Conservation (phyloP, 1,139 yeast genomes). For the Blastobotrys raffinosifermentans region DNA sequence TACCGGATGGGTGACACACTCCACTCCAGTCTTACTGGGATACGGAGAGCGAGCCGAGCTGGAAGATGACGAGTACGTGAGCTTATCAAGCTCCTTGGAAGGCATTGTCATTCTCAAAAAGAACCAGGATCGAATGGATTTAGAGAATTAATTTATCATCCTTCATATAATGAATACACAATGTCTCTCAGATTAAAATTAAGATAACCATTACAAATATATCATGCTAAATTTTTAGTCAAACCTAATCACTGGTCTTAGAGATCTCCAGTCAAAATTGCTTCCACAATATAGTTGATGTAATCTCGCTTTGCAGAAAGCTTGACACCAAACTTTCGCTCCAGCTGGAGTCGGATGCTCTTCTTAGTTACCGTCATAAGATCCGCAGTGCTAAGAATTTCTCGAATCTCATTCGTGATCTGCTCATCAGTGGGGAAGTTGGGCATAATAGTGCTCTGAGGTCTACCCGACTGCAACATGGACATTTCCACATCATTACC, state of each 20-base stretch:
- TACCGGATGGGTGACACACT: slow-evolving; percentile 99
- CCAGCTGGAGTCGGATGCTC: slow-evolving; percentile 33
- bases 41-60: slow-evolving; percentile 96
- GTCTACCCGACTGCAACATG: slow-evolving; percentile 15
- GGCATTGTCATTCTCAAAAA: slow-evolving; percentile 90
- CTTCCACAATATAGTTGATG: slow-evolving; percentile 37
- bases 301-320: slow-evolving; percentile 34
- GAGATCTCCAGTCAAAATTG: slow-evolving; percentile 36
- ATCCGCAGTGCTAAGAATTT: slow-evolving; percentile 35
- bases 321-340: slow-evolving; percentile 32
- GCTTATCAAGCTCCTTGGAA: slow-evolving; percentile 77
- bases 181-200: too few relatives aligned
- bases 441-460: slow-evolving; percentile 13
- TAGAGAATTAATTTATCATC: slow-evolving; percentile 39
- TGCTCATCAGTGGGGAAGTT: slow-evolving; percentile 34
- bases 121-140: slow-evolving; percentile 82
- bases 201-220: not conserved
- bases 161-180: too few relatives aligned
- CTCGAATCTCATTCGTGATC: slow-evolving; percentile 34
- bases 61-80: slow-evolving; percentile 88
- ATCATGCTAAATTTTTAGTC: not conserved
- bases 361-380: slow-evolving; percentile 37
- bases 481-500: slow-evolving; percentile 23
- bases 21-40: slow-evolving; percentile 90
- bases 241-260: slow-evolving; percentile 13